Percentiles rank a stretch among this genome's conserved stretches.
Evolutionary conservation across 805 yeast genomes (phyloP).

Genomic region (Suhomyces prunicola): DNA sequence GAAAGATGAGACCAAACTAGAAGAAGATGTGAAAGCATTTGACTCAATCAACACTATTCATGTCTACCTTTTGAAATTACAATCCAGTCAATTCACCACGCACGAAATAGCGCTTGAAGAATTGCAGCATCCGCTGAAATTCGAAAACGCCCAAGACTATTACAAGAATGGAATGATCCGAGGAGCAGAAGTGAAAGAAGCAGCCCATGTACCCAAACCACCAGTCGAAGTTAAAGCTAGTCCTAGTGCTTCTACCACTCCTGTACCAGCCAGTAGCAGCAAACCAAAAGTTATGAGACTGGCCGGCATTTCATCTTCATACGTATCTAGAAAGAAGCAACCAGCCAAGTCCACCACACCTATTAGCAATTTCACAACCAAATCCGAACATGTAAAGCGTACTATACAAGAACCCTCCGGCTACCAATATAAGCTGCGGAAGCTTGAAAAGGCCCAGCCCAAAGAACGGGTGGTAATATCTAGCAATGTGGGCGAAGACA

Average conservation of each 20-base stretch:
- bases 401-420: not conserved
- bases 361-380: conserved; percentile 16
- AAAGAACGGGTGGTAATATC: conserved; percentile 39
- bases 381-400: conserved; percentile 9
- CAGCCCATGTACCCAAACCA: not conserved
- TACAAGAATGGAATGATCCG: conserved; percentile 29
- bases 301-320: conserved; percentile 22
- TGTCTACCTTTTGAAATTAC: conserved; percentile 34
- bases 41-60: conserved; percentile 31
- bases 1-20: conserved; percentile 21
- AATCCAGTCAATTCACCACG: conserved; percentile 5
- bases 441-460: conserved; percentile 26
- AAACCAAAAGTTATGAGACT: conserved; percentile 6
- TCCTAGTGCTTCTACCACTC: not conserved
- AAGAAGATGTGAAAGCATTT: conserved; percentile 23
- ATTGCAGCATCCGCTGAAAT: conserved; percentile 12
- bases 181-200: conserved; percentile 25
- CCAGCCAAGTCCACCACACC: conserved; percentile 10
- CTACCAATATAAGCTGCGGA: conserved; percentile 36
- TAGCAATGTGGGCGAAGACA: conserved; percentile 5
- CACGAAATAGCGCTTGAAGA: conserved; percentile 19
- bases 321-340: conserved; percentile 20
- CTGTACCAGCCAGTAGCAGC: not conserved
- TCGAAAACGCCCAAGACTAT: conserved; percentile 15
- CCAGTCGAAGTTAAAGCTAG: not conserved